A percentile compares a stretch with the other conserved stretches of the same genome.
These are phyloP conservation scores for Arabidopsis hybrid DNA, from an alignment of 441 rosid genomes.

Conservation along the genomic window DNA sequence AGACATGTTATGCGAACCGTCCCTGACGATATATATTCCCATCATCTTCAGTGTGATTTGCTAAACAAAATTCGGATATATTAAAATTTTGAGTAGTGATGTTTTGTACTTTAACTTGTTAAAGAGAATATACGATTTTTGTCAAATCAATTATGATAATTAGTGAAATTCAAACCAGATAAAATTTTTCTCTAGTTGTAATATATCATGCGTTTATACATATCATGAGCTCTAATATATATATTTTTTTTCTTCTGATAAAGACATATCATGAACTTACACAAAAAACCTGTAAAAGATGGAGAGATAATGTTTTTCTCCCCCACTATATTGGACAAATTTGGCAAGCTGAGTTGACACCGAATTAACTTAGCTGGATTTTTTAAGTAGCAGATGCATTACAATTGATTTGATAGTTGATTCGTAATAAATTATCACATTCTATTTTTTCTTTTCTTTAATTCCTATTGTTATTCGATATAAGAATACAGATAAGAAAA, in stretches of 20 bases:
- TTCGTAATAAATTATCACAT: conserved; percentile 7
- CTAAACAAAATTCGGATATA: background rate
- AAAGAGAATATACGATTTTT: conserved; percentile 7
- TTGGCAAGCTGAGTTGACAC: conserved; percentile 40
- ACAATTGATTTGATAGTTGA: conserved; percentile 33
- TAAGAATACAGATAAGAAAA: conserved; percentile 12
- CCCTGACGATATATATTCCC: conserved; percentile 29
- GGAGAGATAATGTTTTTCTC: conserved; percentile 19
- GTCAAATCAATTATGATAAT: conserved; percentile 14
- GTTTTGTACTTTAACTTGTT: too few relatives aligned
- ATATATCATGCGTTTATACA: conserved; percentile 12
- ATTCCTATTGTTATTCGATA: background rate
- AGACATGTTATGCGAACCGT: conserved; percentile 27
- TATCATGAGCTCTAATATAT: background rate
- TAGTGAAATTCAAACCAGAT: conserved; percentile 10
- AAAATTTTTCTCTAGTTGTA: background rate
- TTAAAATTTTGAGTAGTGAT: background rate
- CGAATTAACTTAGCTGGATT: conserved; percentile 27
- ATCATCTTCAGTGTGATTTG: conserved; percentile 17
- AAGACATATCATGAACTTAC: conserved; percentile 15
- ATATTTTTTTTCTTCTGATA: background rate
- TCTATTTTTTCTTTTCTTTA: background rate
- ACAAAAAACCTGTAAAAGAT: conserved; percentile 17
- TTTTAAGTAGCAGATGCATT: conserved; percentile 30
- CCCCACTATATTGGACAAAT: conserved; percentile 37